Conservation (phyloP, 257 asterid genomes). For the Nicotiana paniculata region DNA sequence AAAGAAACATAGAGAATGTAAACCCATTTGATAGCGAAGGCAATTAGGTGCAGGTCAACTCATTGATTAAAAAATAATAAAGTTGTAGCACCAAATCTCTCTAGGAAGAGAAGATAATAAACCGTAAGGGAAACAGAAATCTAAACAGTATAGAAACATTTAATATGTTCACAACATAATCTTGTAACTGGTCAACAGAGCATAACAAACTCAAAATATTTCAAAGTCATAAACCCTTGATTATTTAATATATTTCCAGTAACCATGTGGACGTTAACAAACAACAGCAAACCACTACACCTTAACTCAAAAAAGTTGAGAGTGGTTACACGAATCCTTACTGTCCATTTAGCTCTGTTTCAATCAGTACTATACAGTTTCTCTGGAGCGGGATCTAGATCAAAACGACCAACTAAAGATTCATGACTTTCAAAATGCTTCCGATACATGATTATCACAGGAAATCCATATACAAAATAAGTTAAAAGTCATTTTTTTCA, state of each 20-base stretch:
- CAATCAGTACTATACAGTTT: background rate
- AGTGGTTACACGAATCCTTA: background rate
- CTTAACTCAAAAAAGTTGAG: background rate
- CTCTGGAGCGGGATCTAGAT: background rate
- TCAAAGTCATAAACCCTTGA: background rate
- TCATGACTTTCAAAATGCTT: too few relatives aligned
- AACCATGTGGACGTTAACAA: background rate
- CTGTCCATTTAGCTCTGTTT: background rate
- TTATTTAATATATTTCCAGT: background rate
- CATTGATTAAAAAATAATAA: background rate
- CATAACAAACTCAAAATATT: background rate
- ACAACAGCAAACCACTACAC: background rate
- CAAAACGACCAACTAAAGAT: too few relatives aligned
- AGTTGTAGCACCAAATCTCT: background rate
- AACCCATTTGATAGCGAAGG: background rate
- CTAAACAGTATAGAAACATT: background rate
- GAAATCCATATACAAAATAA: too few relatives aligned
- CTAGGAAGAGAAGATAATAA: background rate
- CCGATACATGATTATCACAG: too few relatives aligned
- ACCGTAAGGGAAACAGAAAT: background rate
- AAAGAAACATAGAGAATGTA: background rate
- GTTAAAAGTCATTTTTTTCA: background rate
- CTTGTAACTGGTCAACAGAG: background rate
- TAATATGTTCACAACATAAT: background rate
- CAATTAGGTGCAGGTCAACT: background rate